These are phyloP conservation scores for Eucalyptus pauciflora DNA, from an alignment of 345 rosid genomes.

Conservation along the genomic window DNA sequence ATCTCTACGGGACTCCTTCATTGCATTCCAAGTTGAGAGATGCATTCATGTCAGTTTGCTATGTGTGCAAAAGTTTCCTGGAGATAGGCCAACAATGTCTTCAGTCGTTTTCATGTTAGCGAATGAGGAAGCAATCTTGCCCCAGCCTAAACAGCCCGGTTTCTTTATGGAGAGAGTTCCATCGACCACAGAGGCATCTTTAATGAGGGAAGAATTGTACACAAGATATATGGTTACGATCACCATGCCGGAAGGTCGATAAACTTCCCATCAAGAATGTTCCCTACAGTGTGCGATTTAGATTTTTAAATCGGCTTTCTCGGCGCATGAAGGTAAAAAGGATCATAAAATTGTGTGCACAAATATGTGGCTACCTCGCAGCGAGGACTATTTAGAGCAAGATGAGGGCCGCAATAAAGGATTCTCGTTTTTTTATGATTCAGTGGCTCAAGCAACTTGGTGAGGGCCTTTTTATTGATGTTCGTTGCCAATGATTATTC, in stretches of 20 bases:
- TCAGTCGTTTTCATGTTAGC: constrained; percentile 1
- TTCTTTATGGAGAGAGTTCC: background rate
- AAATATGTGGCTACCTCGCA: too few species aligned
- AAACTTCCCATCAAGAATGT: background rate
- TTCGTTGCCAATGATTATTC: too few species aligned
- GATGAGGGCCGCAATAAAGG: too few species aligned
- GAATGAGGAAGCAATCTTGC: background rate
- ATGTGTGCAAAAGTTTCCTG: constrained; percentile 2
- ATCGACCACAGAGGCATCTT: too few species aligned
- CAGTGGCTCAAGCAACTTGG: background rate
- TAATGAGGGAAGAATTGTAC: background rate
- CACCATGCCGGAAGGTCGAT: background rate
- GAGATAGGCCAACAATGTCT: constrained; percentile 10
- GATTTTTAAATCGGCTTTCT: background rate
- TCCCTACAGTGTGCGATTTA: background rate
- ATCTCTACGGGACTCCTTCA: background rate
- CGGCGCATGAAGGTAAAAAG: accelerated
- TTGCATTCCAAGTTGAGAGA: background rate
- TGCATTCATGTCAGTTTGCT: constrained; percentile 2
- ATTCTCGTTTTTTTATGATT: too few species aligned
- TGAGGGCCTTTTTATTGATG: background rate
- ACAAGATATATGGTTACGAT: background rate
- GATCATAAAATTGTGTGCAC: background rate
- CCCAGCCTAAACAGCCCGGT: constrained; percentile 8
- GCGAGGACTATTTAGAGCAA: too few species aligned